These are phyloP conservation scores for Magnolia officinalis DNA, from an alignment of 164 flowering plant species.

Conservation along the genomic window DNA sequence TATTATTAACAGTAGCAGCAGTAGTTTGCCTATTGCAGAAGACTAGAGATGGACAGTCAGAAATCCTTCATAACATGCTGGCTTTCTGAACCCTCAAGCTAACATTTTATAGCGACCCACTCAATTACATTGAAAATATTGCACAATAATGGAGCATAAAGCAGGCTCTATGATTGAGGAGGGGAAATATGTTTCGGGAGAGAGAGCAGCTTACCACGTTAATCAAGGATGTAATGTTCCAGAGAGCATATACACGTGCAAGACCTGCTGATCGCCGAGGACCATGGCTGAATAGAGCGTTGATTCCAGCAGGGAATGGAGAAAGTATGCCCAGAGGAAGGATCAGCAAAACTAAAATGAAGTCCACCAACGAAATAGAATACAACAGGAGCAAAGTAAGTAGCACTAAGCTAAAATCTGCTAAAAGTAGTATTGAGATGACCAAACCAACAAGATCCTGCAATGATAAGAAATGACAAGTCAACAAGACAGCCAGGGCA, in stretches of 20 bases:
- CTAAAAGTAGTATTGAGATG: slow-evolving; percentile 74
- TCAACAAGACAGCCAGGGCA: not conserved
- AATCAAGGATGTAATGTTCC: slow-evolving; percentile 80
- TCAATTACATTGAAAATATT: too few species aligned
- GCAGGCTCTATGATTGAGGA: too few species aligned
- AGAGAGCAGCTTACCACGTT: slow-evolving; percentile 70
- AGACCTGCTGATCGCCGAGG: slow-evolving; percentile 83
- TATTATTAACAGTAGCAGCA: too few species aligned
- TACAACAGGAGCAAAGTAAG: slow-evolving; percentile 82
- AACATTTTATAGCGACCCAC: too few species aligned
- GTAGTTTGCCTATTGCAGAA: too few species aligned
- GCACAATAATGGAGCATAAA: too few species aligned
- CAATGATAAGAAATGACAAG: slow-evolving; percentile 13
- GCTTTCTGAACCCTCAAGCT: too few species aligned
- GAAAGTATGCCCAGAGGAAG: slow-evolving; percentile 78
- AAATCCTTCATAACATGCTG: too few species aligned
- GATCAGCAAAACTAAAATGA: slow-evolving; percentile 60
- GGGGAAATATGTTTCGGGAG: not conserved
- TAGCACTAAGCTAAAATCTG: slow-evolving; percentile 83
- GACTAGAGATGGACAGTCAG: too few species aligned
- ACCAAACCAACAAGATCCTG: slow-evolving; percentile 97
- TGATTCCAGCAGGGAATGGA: slow-evolving; percentile 95
- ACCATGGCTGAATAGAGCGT: slow-evolving; percentile 89
- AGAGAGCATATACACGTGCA: slow-evolving; percentile 87
- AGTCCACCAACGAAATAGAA: slow-evolving; percentile 66